These are phyloP conservation scores for Amyloporia xantha DNA, from an alignment of 768 basidiomycete genomes.

Conservation along the genomic window DNA sequence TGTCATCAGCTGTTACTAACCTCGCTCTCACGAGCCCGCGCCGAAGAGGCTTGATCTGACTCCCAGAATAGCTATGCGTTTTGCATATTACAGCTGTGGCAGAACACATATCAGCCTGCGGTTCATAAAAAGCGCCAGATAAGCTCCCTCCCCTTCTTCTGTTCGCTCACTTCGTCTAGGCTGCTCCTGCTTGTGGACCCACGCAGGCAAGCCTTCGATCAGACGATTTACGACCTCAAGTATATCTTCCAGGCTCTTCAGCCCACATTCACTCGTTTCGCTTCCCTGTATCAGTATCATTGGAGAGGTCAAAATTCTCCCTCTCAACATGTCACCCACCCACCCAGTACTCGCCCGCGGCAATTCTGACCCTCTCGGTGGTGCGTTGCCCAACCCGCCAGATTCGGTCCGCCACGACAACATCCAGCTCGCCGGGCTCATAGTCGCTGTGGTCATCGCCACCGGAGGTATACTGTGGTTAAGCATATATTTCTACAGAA, in stretches of 20 bases:
- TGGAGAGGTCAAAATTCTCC: neutral
- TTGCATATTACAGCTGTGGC: too few relatives aligned
- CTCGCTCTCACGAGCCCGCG: too few relatives aligned
- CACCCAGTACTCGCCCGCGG: neutral
- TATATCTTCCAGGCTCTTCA: too few relatives aligned
- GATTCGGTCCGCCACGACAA: conserved; percentile 16
- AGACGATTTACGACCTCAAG: too few relatives aligned
- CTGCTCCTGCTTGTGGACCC: neutral
- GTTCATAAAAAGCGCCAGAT: neutral
- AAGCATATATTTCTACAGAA: conserved; percentile 33
- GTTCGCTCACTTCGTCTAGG: neutral
- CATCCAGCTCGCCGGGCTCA: conserved; percentile 39
- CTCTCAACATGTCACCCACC: neutral
- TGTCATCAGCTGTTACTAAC: too few relatives aligned
- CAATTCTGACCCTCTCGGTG: neutral
- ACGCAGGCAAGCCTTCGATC: too few relatives aligned
- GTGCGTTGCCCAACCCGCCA: neutral
- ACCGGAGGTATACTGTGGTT: conserved; percentile 38
- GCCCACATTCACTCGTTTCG: too few relatives aligned
- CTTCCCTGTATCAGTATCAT: too few relatives aligned
- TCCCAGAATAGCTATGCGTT: too few relatives aligned
- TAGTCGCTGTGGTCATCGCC: conserved; percentile 37
- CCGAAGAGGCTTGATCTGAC: too few relatives aligned
- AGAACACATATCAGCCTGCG: too few relatives aligned
- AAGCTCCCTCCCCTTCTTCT: neutral